Base-by-base conservation (phyloP, 495 filamentous ascomycete species). In the Daldinia bambusicola region DNA sequence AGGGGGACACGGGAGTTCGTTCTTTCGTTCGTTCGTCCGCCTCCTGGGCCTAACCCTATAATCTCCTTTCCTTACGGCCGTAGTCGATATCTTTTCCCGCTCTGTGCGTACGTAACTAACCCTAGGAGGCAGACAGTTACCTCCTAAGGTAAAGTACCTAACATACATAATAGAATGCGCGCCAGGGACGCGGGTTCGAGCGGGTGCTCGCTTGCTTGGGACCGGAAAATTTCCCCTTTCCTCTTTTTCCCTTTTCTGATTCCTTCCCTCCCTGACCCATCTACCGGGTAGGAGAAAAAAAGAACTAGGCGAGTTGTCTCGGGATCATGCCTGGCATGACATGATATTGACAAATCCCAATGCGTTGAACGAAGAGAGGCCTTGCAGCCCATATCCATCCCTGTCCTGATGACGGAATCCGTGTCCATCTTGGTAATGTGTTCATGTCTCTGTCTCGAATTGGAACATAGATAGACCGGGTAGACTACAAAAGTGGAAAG, bases 291-390 rank as follows among this genome's bases (percentile, higher is more conserved):
- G 70, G 67, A 67, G 63, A 65, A 40, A 40, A 48, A 69, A 68
- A 67, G 53, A 66, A 67, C 71, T 77, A 77, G 67, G 74, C 75
- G 75, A 77, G 73, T 66, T 75, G 75, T 77, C 75, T 77, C 75
- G 75, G 75, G 66, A 66, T 51, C 30, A 69, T 40, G 51, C 72
- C 57, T 75, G 75, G 61, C 67, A 52, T 66, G 63, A 69, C 67
- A 67, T 61, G 65, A 69, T 66, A 69, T 69, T 69, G 65, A 61
- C 70, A 69, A 63, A 63, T 61, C 18, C 55, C 48, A 50, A 31
- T 55, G 30, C 50, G 31, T 48, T n/a, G 41, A 59, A 59, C 31
- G 56, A 37, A 36, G 6, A 31, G 41, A 40, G 40, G 31, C 26
- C 14, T 40, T 34, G 2, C 51, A 30, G 51, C 41, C 36, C 16